These are phyloP conservation scores for Zopfochytrium polystomum DNA, from an alignment of 371 early-diverging fungal genomes.

Conservation along the genomic window DNA sequence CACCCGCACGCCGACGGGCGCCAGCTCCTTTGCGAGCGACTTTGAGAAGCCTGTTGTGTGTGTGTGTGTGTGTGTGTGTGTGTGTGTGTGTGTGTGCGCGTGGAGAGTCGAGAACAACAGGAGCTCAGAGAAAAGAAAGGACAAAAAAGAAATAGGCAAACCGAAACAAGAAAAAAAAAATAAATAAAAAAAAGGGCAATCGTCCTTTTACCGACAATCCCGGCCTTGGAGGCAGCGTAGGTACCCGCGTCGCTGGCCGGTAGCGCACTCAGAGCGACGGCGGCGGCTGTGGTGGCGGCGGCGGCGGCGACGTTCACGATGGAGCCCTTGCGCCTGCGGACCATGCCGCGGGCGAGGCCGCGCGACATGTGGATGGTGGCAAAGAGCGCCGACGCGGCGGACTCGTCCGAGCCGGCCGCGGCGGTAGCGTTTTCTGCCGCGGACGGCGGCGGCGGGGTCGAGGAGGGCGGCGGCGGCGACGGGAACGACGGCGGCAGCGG, in stretches of 20 bases:
- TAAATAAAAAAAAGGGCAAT: not conserved
- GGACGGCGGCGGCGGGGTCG: not conserved
- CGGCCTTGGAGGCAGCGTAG: constrained; percentile 84
- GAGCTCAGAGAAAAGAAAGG: too few species aligned
- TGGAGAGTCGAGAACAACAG: too few species aligned
- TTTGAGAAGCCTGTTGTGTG: constrained; percentile 63
- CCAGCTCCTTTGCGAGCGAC: constrained; percentile 78
- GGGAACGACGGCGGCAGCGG: too few species aligned
- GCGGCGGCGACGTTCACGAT: too few species aligned
- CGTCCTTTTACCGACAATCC: constrained; percentile 61
- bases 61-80: constrained; percentile 21
- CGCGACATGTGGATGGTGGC: constrained; percentile 69
- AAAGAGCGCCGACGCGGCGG: constrained; percentile 35
- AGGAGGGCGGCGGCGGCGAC: not conserved
- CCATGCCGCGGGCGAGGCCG: constrained; percentile 56
- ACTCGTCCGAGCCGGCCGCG: not conserved
- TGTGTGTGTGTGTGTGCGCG: not conserved
- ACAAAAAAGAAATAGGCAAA: not conserved
- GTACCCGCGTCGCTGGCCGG: constrained; percentile 70
- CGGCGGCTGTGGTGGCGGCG: constrained; percentile 54
- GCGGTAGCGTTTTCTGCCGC: not conserved
- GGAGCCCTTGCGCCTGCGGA: constrained; percentile 54
- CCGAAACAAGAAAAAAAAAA: not conserved
- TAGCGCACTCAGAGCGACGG: constrained; percentile 81
- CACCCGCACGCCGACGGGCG: constrained; percentile 67